These are phyloP conservation scores for Teratosphaeria zuluensis DNA, from an alignment of 2,329 filamentous ascomycete species.

Conservation along the genomic window DNA sequence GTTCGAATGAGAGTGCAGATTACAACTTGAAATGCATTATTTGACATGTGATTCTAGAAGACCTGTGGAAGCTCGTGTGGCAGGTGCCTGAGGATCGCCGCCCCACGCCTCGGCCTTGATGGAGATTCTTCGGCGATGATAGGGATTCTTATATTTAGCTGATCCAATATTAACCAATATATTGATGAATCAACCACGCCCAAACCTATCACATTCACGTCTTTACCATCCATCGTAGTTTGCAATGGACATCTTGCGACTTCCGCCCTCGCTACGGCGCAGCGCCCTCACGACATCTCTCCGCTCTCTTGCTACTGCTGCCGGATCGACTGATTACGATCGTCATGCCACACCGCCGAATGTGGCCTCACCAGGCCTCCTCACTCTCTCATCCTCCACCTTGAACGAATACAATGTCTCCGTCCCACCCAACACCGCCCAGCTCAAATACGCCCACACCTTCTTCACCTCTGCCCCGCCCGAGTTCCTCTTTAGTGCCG, in stretches of 20 bases:
- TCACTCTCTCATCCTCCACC: constrained; percentile 19
- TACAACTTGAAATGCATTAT: not conserved
- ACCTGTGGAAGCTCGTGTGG: not conserved
- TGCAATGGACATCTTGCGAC: constrained; percentile 18
- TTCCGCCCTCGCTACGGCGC: constrained; percentile 16
- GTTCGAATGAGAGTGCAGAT: not conserved
- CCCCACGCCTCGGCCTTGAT: not conserved
- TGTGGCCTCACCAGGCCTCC: constrained; percentile 9
- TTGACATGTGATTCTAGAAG: not conserved
- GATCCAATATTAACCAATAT: no score
- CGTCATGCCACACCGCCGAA: not conserved
- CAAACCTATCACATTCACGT: no score
- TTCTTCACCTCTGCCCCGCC: constrained; percentile 42
- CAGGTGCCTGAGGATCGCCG: not conserved
- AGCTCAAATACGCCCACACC: constrained; percentile 32
- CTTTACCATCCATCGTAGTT: not conserved
- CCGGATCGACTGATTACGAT: not conserved
- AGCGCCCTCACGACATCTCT: constrained; percentile 4
- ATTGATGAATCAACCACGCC: no score
- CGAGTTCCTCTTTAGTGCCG: constrained; percentile 49
- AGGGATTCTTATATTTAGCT: not conserved
- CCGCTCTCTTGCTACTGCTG: not conserved
- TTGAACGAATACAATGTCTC: constrained; percentile 26
- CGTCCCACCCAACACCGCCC: constrained; percentile 20
- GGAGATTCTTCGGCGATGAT: not conserved